Percentiles rank a stretch among this genome's conserved stretches.
phyloP scores from a whole-genome alignment of 2,329 filamentous ascomycete species.

The Aspergillus brasiliensis region DNA sequence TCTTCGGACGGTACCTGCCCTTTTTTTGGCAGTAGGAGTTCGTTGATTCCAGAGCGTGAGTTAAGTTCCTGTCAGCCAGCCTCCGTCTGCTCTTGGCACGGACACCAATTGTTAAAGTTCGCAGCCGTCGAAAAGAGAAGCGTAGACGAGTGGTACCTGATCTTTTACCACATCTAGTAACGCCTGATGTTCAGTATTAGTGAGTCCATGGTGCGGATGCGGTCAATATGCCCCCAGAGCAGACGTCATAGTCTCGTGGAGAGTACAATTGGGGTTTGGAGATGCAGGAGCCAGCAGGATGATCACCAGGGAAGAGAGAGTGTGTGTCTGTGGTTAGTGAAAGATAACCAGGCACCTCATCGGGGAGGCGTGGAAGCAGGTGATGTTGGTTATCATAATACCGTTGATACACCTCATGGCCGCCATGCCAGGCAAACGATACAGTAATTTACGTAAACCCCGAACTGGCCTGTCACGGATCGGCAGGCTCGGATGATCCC shows the following conservation, averaged over 20 bases:
- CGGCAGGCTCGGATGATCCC: neutral
- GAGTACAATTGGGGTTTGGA: too few species aligned
- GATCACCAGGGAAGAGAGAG: too few species aligned
- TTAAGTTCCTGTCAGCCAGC: neutral
- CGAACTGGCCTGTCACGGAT: neutral
- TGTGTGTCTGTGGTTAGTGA: too few species aligned
- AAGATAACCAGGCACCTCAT: too few species aligned
- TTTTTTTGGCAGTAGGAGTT: neutral
- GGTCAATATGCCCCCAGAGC: neutral
- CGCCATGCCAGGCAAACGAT: neutral
- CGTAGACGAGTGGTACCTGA: neutral
- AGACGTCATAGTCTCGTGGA: neutral
- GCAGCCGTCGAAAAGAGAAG: neutral
- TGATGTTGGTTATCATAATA: neutral
- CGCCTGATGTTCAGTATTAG: neutral
- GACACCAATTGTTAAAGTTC: neutral
- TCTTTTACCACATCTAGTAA: neutral
- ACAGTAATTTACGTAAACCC: neutral
- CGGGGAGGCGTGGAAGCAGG: neutral
- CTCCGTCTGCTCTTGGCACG: neutral
- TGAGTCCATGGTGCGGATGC: neutral
- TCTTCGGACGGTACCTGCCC: conserved; percentile 1
- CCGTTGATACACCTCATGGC: neutral
- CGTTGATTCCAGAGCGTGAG: neutral
- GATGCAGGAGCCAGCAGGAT: too few species aligned